These are phyloP conservation scores for Talaromyces proteolyticus DNA, from an alignment of 495 filamentous ascomycete species.

Conservation along the genomic window DNA sequence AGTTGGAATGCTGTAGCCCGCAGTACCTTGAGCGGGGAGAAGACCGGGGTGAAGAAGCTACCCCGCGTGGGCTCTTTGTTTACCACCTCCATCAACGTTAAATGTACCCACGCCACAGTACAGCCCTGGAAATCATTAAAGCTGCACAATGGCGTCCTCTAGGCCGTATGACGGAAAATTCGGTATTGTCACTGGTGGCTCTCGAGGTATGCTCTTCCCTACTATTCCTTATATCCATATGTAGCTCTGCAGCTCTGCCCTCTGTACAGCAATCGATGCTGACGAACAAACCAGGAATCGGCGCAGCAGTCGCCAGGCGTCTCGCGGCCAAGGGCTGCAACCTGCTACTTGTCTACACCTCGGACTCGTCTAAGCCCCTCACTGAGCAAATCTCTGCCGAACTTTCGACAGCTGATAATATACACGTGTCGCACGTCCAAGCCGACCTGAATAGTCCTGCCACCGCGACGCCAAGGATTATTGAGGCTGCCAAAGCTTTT, in stretches of 20 bases:
- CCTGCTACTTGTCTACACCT: constrained; percentile 4
- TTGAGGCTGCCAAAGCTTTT: constrained; percentile 4
- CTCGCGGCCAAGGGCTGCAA: constrained; percentile 9
- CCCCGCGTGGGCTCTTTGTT: no score
- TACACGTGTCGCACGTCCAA: constrained; percentile 5
- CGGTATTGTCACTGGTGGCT: constrained; percentile 8
- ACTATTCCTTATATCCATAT: not conserved
- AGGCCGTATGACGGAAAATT: constrained; percentile 6
- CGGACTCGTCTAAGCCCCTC: constrained; percentile 2
- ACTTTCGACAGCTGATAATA: not conserved
- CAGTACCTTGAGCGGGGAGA: no score
- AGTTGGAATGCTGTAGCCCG: no score
- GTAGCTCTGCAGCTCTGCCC: no score
- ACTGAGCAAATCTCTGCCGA: constrained; percentile 2
- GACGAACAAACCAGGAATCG: constrained; percentile 3
- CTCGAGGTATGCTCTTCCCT: constrained; percentile 2
- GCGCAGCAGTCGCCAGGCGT: constrained; percentile 6
- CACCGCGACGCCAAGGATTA: not conserved
- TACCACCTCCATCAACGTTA: no score
- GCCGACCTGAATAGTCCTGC: constrained; percentile 5
- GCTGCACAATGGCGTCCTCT: constrained; percentile 4
- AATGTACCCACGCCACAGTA: no score
- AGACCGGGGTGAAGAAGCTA: no score
- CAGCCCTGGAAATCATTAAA: no score
- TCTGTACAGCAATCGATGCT: no score